Base-by-base conservation (phyloP, 176 grass and related monocot genomes). In the Miscanthus lutarioriparius region DNA sequence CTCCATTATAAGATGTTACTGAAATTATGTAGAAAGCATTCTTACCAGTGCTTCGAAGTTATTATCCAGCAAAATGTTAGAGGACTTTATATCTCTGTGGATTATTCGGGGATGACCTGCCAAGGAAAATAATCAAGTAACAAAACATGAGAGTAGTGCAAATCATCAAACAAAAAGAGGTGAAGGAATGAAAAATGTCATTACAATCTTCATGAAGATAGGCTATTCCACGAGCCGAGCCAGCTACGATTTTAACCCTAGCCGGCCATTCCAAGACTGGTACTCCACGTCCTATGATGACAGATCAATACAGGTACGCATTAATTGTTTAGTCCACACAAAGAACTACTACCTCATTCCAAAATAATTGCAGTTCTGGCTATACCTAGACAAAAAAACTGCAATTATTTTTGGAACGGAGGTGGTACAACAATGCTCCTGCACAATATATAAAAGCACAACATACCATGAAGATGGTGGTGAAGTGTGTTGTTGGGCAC, bases 161-260 rank as follows among this genome's bases (percentile, higher is more conserved):
- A 87, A 68, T 65, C 20, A 64, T 87, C 30, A 54, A 22, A 33
- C 32, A 33, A 54, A 74, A 20, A 48, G 12, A 77, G 47, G 71
- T 58, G 83, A 56, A 51, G n/a, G 23, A 62, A 39, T 23, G 48
- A 40, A 59, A 80, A 66, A 70, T 27, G 80, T 20, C 43, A 87
- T 94, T 99, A 99, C 96, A 99, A 84, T 99, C 96, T 85, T 99
- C 96, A 70, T 99, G 96, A 76, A 99, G 89, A 83, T 99, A 99
- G 22, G 96, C 93, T 77, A 99, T 93, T 67, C 96, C 93, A 56
- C 82, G 86, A 73, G 96, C 96, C 22, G 93, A 94, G 4, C 93
- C 96, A 73, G 89, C 96, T 27, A 91, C 91, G 25, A 99, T 83
- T 78, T 96, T 99, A 69, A 94, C 93, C 88, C 96, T 99, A 83